phyloP scores from a whole-genome alignment of 768 basidiomycete genomes.

The Rhodotorula diobovata region DNA sequence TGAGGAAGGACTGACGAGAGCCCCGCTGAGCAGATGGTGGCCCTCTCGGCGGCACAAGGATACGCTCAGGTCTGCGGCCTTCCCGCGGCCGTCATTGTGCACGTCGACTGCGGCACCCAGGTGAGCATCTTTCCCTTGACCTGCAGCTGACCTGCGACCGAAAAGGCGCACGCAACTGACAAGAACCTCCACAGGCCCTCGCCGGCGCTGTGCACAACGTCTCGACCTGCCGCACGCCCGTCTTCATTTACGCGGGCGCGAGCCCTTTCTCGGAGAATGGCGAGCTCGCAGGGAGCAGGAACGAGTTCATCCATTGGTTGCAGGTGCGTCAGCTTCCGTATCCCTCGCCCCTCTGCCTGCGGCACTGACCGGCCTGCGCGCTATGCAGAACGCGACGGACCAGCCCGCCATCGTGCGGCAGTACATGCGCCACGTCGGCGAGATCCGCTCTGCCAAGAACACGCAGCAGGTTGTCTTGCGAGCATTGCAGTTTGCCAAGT shows the following conservation, averaged over 20 bases:
- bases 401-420: constrained; percentile 64
- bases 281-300: constrained; percentile 61
- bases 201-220: constrained; percentile 71
- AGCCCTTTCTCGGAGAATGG: constrained; percentile 59
- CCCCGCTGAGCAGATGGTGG: constrained; percentile 55
- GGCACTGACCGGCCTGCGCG: neutral
- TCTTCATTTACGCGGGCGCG: constrained; percentile 69
- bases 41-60: constrained; percentile 66
- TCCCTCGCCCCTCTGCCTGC: no score
- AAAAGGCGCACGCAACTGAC: neutral
- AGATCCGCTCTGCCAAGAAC: constrained; percentile 58
- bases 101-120: constrained; percentile 51
- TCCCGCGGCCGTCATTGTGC: constrained; percentile 68
- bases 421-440: constrained; percentile 66
- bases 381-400: constrained; percentile 60
- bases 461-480: constrained; percentile 56
- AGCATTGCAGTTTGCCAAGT: constrained; percentile 65
- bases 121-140: constrained; percentile 17
- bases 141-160: no score
- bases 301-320: constrained; percentile 70
- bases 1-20: neutral
- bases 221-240: constrained; percentile 59
- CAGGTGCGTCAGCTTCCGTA: constrained; percentile 53
- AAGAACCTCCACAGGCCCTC: constrained; percentile 52
- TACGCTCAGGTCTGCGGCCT: constrained; percentile 63